Conservation (phyloP, 768 basidiomycete genomes). For the Pulveroboletus sp. region DNA sequence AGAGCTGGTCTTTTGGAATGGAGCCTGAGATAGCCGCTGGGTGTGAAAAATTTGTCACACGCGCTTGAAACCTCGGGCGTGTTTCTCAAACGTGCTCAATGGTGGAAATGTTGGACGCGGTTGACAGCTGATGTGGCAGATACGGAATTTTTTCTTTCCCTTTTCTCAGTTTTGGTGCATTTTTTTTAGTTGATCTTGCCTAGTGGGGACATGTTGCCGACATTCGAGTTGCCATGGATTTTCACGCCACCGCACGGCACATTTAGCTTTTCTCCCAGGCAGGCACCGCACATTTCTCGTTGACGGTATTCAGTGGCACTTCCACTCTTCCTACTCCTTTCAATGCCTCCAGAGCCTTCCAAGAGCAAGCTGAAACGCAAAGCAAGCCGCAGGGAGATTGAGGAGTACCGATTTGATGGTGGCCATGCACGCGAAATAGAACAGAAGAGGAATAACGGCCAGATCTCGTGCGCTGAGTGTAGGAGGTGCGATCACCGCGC, state of each 20-base stretch:
- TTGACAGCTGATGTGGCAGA: neutral
- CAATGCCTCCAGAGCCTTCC: slow-evolving; percentile 57
- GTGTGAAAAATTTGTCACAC: slow-evolving; percentile 13
- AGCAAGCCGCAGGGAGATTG: slow-evolving; percentile 46
- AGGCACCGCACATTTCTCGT: slow-evolving; percentile 12
- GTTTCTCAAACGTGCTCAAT: too few relatives aligned
- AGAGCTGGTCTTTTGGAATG: neutral
- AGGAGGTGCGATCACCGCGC: slow-evolving; percentile 66
- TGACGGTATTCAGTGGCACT: slow-evolving; percentile 1
- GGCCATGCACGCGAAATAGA: slow-evolving; percentile 66
- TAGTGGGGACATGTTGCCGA: slow-evolving; percentile 5
- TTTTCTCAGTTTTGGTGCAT: neutral
- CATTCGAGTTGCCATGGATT: slow-evolving; percentile 18
- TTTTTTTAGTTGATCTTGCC: slow-evolving; percentile 3
- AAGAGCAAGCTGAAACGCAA: slow-evolving; percentile 52
- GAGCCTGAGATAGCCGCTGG: slow-evolving; percentile 13
- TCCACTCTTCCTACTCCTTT: slow-evolving; percentile 8
- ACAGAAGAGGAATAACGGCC: slow-evolving; percentile 68
- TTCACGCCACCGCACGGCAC: slow-evolving; percentile 27
- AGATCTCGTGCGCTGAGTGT: slow-evolving; percentile 81
- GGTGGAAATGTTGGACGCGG: too few relatives aligned
- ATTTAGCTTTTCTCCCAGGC: slow-evolving; percentile 25
- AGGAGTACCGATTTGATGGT: slow-evolving; percentile 49
- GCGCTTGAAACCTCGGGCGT: neutral
- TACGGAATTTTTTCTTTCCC: neutral